Evolutionary conservation across 75 land plant genomes (phyloP), one percentile per base, ranked within the genome.

Genomic region (Azolla pinnata): DNA sequence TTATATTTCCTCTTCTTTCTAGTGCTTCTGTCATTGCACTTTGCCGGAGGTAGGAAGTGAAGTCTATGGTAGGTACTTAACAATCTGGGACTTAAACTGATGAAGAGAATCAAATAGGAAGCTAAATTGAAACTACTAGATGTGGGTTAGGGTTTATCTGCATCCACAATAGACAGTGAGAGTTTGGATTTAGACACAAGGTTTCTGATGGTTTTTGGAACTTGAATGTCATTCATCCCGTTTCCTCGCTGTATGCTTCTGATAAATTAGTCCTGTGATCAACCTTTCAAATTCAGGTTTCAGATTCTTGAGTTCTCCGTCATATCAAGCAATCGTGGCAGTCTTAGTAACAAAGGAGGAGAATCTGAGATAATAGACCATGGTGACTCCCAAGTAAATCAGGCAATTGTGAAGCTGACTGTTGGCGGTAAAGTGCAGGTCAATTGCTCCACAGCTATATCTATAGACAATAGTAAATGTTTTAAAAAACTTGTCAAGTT

Each of bases 301-400:
- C 53, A 50, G 31, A 28, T 63, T 12, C 49, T 63, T n/a, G 65
- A 63, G 54, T 63, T 63, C 31, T 44, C 65, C 1, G 65, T 63
- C 5, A 42, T 63, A 16, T 63, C 65, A 32, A 63, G 65, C 32
- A 63, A 63, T 29, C 29, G 65, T 1, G 65, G 65, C 4, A 47
- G n/a, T 19, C 28, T 16, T 16, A 3, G 17, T 18, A 28, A 29
- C 24, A 54, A 3, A 2, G 32, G 27, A 2, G 17, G 4, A 31
- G 59, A 38, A 31, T 24, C 25, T 4, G 53, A 50, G 61, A n/a
- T n/a, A n/a, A n/a, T n/a, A n/a, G 47, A 46, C 48, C 18, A 47
- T 44, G 48, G 65, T 25, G 31, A 32, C 24, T 44, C 33, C 29
- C 55, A 48, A 50, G 65, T 63, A 1, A 63, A 63, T 49, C 65